Percentiles rank a stretch among this genome's conserved stretches.
These are phyloP conservation scores for Pseudophaeomoniella oleicola DNA, from an alignment of 2,329 filamentous ascomycete genomes.

Conservation along the genomic window DNA sequence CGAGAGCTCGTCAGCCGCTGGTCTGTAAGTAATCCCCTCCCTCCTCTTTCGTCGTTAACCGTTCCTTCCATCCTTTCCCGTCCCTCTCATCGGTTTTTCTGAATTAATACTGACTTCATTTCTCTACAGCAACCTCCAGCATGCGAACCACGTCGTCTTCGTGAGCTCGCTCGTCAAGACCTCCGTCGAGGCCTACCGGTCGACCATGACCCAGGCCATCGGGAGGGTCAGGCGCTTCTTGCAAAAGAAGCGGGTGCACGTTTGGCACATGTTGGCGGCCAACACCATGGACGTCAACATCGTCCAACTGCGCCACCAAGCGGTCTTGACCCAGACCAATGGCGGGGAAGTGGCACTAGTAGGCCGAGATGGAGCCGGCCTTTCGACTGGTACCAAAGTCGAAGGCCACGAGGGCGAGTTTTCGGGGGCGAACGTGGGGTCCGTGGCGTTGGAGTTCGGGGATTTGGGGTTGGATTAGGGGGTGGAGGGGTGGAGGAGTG, in stretches of 20 bases:
- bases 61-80: too few species aligned
- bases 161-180: conserved; percentile 37
- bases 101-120: conserved; percentile 6
- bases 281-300: conserved; percentile 32
- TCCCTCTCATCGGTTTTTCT: too few species aligned
- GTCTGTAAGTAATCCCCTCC: conserved; percentile 35
- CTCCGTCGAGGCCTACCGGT: conserved; percentile 39
- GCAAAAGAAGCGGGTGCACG: conserved; percentile 41
- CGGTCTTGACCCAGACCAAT: not conserved
- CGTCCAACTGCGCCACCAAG: conserved; percentile 15
- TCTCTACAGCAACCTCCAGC: conserved; percentile 40
- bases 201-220: conserved; percentile 48
- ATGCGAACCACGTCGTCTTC: conserved; percentile 52
- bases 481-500: not conserved
- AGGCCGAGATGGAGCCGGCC: too few species aligned
- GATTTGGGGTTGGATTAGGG: too few species aligned
- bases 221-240: conserved; percentile 45
- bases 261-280: conserved; percentile 35
- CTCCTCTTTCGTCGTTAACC: too few species aligned
- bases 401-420: not conserved
- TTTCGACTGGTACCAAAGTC: too few species aligned
- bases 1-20: conserved; percentile 42
- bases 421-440: not conserved
- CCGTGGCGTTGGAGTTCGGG: conserved; percentile 2
- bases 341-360: not conserved